Evolutionary conservation across 768 basidiomycete species (phyloP).

Genomic region (Phlebiopsis gigantea): DNA sequence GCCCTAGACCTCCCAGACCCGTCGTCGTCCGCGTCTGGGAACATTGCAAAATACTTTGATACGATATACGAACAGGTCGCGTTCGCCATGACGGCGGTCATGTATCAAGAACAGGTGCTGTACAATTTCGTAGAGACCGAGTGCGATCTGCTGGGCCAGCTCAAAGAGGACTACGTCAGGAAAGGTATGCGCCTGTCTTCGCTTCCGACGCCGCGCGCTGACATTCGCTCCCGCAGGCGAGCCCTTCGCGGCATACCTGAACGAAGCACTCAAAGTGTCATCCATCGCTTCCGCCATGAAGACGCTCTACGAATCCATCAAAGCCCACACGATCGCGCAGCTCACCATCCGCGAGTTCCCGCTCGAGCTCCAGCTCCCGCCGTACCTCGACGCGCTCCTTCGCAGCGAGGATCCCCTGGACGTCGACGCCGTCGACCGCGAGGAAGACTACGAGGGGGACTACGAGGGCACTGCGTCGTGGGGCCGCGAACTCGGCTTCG

Average conservation of each 20-base stretch:
- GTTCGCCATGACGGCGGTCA: conserved; percentile 85
- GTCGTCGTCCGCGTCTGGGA: conserved; percentile 75
- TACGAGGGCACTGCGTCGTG: conserved; percentile 40
- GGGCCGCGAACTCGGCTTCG: conserved; percentile 65
- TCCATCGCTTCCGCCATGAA: conserved; percentile 80
- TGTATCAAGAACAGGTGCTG: conserved; percentile 87
- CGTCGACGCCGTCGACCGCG: conserved; percentile 41
- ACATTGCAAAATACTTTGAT: conserved; percentile 75
- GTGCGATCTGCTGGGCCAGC: conserved; percentile 60
- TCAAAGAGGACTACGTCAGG: conserved; percentile 66
- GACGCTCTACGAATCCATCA: conserved; percentile 72
- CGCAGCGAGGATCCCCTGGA: conserved; percentile 60
- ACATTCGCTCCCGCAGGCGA: conserved; percentile 44
- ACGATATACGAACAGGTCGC: conserved; percentile 85
- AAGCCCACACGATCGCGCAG: conserved; percentile 69
- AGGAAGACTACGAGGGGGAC: conserved; percentile 39
- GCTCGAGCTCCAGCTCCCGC: conserved; percentile 83
- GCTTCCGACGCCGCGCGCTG: background rate
- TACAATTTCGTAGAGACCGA: conserved; percentile 83
- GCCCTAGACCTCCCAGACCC: conserved; percentile 90
- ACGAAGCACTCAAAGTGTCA: conserved; percentile 56
- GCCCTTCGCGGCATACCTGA: conserved; percentile 49
- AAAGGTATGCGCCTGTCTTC: conserved; percentile 41
- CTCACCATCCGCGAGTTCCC: conserved; percentile 75
- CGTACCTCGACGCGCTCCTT: conserved; percentile 66